These are phyloP conservation scores for Ilex aquifolium DNA, from an alignment of 257 asterid species.

Conservation along the genomic window DNA sequence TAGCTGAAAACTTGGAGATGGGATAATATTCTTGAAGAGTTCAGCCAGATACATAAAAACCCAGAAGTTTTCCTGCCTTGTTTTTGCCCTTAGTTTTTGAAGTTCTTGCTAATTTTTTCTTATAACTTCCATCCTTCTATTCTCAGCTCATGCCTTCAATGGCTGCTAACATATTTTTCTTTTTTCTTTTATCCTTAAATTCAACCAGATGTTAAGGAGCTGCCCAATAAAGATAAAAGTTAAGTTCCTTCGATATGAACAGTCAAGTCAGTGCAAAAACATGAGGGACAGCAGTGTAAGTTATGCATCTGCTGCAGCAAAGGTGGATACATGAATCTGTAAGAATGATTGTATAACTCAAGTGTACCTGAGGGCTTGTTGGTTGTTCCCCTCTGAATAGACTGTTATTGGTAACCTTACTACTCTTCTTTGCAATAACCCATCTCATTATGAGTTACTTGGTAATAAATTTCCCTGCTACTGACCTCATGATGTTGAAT, in stretches of 20 bases:
- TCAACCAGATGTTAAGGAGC: constrained; percentile 61
- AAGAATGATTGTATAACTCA: no score
- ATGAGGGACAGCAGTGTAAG: constrained; percentile 95
- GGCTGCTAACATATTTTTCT: neutral
- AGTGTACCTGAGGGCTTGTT: neutral
- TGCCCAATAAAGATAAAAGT: constrained; percentile 70
- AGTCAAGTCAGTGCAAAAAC: constrained; percentile 87
- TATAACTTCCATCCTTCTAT: no score
- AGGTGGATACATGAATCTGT: constrained; percentile 42
- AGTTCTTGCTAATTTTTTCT: no score
- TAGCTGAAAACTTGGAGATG: no score
- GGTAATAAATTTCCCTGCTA: neutral
- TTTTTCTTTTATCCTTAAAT: constrained; percentile 6
- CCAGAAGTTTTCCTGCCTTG: no score
- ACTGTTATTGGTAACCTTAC: no score
- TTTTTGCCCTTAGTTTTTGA: no score
- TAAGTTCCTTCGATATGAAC: constrained; percentile 77
- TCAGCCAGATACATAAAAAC: no score
- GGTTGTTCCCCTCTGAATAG: neutral
- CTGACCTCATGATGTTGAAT: neutral
- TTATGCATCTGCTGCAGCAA: constrained; percentile 92
- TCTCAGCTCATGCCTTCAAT: neutral
- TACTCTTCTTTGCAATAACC: no score
- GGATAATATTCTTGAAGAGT: no score
- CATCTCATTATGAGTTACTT: neutral